Conservation (phyloP, 148 eudicot genomes). For the Chenopodium berlandieri region DNA sequence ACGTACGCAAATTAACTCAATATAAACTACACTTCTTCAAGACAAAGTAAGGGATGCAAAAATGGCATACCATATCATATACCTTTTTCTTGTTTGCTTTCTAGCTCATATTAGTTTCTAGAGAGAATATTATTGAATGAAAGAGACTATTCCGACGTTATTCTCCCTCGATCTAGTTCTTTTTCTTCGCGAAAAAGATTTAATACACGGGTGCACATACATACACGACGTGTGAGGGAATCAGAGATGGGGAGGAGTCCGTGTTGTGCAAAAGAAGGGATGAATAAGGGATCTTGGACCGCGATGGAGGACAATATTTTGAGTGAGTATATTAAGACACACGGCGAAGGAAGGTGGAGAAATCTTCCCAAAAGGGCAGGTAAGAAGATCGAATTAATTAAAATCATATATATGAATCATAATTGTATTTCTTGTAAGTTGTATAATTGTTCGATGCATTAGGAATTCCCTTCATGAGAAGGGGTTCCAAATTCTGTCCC, state of each 20-base stretch:
- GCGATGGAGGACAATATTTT: slow-evolving; percentile 39
- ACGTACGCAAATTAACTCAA: slow-evolving; percentile 27
- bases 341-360: slow-evolving; percentile 52
- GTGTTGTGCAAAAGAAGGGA: slow-evolving; percentile 39
- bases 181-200: background rate
- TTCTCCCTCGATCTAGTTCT: background rate
- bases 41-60: background rate
- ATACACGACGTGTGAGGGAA: background rate
- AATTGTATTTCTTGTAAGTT: background rate
- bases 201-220: background rate
- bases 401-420: background rate
- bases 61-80: background rate
- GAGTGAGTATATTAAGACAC: slow-evolving; percentile 29
- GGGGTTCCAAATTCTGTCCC: too few species aligned
- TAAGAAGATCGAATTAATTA: background rate
- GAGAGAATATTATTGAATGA: background rate
- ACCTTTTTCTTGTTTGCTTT: background rate
- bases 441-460: too few species aligned
- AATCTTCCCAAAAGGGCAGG: slow-evolving; percentile 44
- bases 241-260: slow-evolving; percentile 43
- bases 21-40: slow-evolving; percentile 20
- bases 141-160: background rate
- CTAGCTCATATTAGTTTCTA: slow-evolving; percentile 13
- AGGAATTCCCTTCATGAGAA: too few species aligned
- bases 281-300: slow-evolving; percentile 45